phyloP scores from a whole-genome alignment of 352 stramenopile genomes.

The Phytophthora megakarya region DNA sequence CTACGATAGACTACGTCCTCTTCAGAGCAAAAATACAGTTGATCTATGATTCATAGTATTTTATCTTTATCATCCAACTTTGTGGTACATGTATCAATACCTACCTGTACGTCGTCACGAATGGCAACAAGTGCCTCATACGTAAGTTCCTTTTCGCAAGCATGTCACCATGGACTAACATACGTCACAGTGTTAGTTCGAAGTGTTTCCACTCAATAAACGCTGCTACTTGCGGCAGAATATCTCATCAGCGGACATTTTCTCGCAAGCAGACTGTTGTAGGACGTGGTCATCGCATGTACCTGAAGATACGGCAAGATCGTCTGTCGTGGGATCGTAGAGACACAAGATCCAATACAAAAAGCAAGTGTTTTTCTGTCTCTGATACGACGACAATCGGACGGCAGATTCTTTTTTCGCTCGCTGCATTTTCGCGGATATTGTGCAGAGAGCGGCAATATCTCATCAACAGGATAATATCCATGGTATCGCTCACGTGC shows the following conservation, averaged over 20 bases:
- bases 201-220: not conserved
- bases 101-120: no score
- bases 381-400: not conserved
- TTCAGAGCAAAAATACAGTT: no score
- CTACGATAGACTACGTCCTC: no score
- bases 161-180: not conserved
- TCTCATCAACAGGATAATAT: not conserved
- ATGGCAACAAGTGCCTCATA: no score
- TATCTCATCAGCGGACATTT: constrained; percentile 6
- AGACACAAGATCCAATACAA: not conserved
- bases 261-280: constrained; percentile 1
- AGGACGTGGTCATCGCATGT: not conserved
- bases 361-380: not conserved
- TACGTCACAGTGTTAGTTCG: not conserved
- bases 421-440: not conserved
- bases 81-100: no score
- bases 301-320: constrained; percentile 6
- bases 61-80: no score
- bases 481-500: not conserved
- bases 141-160: no score
- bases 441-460: not conserved
- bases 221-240: not conserved
- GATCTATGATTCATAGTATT: no score
- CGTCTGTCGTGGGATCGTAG: constrained; percentile 22
- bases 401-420: constrained; percentile 2